A percentile compares a stretch with the other conserved stretches of the same genome.
Evolutionary conservation across 1,284 basidiomycete genomes (phyloP).

Genomic region (Leccinum griseonigrum): DNA sequence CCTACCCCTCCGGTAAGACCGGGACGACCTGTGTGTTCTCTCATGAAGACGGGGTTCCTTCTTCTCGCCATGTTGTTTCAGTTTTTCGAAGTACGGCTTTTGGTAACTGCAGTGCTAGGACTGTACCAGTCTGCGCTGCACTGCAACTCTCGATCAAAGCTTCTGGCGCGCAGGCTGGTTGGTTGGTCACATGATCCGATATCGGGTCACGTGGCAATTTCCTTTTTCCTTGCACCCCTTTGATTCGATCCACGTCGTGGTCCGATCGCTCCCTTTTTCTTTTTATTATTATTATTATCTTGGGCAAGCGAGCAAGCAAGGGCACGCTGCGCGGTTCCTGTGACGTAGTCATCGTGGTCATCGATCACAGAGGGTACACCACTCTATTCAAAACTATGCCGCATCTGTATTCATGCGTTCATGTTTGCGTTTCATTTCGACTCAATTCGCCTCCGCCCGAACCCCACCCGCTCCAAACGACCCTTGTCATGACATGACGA

Average conservation of each 20-base stretch:
- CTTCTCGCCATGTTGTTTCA: neutral
- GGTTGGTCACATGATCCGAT: constrained; percentile 5
- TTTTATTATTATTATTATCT: neutral
- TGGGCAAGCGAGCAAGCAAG: neutral
- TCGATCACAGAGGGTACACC: constrained; percentile 7
- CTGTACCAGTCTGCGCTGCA: neutral
- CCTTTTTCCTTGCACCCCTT: neutral
- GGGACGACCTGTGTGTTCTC: neutral
- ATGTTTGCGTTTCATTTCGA: neutral
- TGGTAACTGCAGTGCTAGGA: neutral
- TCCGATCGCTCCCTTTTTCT: constrained; percentile 6
- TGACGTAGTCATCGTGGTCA: constrained; percentile 21
- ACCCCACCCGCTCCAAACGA: constrained; percentile 23
- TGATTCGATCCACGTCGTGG: constrained; percentile 18
- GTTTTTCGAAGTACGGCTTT: neutral
- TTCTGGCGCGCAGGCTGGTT: neutral
- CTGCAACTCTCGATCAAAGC: neutral
- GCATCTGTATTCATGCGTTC: constrained; percentile 10
- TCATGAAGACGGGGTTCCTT: neutral
- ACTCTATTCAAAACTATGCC: constrained; percentile 1
- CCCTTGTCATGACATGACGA: constrained; percentile 23
- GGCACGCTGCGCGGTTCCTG: constrained; percentile 22
- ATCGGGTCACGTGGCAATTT: constrained; percentile 3
- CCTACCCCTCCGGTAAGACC: neutral
- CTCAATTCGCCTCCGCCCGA: constrained; percentile 24